A percentile compares a stretch with the other conserved stretches of the same genome.
Conservation (phyloP, 352 stramenopile genomes). For the Thalassiosira exigua region DNA sequence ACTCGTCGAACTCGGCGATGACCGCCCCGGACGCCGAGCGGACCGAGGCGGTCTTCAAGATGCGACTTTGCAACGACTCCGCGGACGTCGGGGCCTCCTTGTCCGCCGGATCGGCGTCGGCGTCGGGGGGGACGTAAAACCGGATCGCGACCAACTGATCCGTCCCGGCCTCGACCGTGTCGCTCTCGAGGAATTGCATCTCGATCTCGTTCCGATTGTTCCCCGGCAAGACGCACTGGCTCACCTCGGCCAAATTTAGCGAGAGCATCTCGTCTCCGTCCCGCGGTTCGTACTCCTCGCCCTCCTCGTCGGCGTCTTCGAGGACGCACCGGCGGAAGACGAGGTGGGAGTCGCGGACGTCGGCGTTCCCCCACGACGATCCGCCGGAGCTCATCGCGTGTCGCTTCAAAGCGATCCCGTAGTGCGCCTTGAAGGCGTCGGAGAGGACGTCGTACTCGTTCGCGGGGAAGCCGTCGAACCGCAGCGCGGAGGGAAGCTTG, state of each 20-base stretch:
- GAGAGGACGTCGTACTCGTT: constrained; percentile 73
- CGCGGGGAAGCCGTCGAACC: constrained; percentile 84
- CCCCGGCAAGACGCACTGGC: constrained; percentile 92
- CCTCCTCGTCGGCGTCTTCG: constrained; percentile 84
- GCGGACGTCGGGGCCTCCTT: constrained; percentile 85
- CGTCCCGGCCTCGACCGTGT: constrained; percentile 93
- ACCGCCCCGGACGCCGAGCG: constrained; percentile 93
- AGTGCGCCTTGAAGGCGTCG: constrained; percentile 65
- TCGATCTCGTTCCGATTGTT: constrained; percentile 98
- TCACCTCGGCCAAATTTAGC: constrained; percentile 85
- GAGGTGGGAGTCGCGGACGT: constrained; percentile 89
- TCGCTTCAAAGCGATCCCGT: constrained; percentile 90
- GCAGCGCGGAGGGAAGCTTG: constrained; percentile 58
- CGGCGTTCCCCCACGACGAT: constrained; percentile 93
- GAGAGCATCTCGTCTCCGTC: constrained; percentile 84
- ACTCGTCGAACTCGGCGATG: constrained; percentile 96
- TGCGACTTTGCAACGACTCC: constrained; percentile 83
- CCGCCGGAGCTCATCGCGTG: constrained; percentile 89
- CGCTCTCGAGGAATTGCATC: constrained; percentile 98
- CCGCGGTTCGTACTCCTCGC: constrained; percentile 81
- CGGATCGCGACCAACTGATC: constrained; percentile 92
- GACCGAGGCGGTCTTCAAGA: constrained; percentile 87
- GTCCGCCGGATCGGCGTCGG: constrained; percentile 77
- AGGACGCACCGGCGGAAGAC: constrained; percentile 83
- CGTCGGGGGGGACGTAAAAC: constrained; percentile 92